Evolutionary conservation across 192 early-diverging fungal genomes (phyloP), one percentile per base, ranked within the genome.

Genomic region (Kickxella alabastrina): DNA sequence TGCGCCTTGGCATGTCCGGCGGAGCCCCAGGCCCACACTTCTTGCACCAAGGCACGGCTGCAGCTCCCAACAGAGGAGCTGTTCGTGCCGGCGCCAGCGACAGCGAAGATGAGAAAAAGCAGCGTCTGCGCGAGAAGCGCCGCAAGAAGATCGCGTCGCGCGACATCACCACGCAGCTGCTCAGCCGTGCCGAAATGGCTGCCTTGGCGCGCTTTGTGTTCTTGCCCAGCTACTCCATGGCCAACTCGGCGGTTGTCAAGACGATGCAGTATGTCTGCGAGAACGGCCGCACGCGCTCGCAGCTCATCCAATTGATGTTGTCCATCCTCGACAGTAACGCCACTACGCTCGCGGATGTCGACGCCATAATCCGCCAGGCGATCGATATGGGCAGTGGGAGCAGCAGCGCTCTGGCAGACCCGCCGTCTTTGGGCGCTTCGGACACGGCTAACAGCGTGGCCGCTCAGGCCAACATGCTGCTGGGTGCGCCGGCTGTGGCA

Each of bases 181-280:
- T 97, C 4, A 92, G 95, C 55, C 83, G 83, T 37, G 55, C 82
- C 1, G 89, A 88, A 28, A 52, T 98, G 18, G 82, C 87, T 13
- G 91, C 87, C 3, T 80, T 98, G 38, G 72, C 92, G 18, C 82
- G 93, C 18, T 79, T 98, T 15, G 79, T 95, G 42, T 96, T 95
- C 59, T 50, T 95, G 29, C 92, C 92, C 22, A 89, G 88, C 68
- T 82, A 87, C 5, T 79, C 87, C 9, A 62, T 95, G 31, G 71
- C 86, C 6, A 91, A 91, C 52, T 32, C 71, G 18, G 56, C 68
- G 55, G 53, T 68, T 12, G 29, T 32, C 17, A 57, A 55, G 52
- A 62, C 61, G 19, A 55, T 75, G 52, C 71, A 67, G 55, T 67
- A 55, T 32, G 78, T 98, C 3, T 90, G 90, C 61, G 92, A 95